Conservation (phyloP, 208 protist genomes). For the Trypanosoma mega region DNA sequence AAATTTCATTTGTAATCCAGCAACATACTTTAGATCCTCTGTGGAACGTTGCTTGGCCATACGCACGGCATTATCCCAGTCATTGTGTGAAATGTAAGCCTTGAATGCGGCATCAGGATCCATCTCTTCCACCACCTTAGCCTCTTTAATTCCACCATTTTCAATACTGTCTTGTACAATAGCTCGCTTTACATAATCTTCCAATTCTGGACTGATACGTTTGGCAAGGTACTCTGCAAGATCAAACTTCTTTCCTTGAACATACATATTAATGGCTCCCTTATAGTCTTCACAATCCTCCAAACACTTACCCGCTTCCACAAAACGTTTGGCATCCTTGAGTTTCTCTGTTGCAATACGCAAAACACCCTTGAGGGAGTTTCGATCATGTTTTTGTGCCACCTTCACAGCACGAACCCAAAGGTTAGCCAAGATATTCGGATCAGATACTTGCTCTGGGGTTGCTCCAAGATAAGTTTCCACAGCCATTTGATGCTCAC, state of each 20-base stretch:
- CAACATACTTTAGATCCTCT: constrained; percentile 73
- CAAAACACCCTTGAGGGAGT: constrained; percentile 77
- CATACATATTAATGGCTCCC: constrained; percentile 94
- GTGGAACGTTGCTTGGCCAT: constrained; percentile 62
- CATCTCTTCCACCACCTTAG: constrained; percentile 87
- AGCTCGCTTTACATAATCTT: constrained; percentile 86
- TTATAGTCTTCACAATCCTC: constrained; percentile 93
- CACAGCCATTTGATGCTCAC: constrained; percentile 94
- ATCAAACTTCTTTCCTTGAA: constrained; percentile 91
- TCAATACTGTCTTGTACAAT: constrained; percentile 91
- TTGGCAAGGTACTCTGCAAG: constrained; percentile 85
- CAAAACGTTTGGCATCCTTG: constrained; percentile 76
- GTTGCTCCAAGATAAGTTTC: constrained; percentile 93
- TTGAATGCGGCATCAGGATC: constrained; percentile 89
- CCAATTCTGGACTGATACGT: constrained; percentile 83
- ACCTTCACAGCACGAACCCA: constrained; percentile 96
- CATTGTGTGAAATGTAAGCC: constrained; percentile 79
- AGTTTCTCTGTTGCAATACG: constrained; percentile 71
- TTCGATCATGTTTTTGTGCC: constrained; percentile 90
- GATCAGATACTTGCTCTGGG: constrained; percentile 57
- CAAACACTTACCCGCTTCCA: constrained; percentile 86
- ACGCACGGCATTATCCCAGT: constrained; percentile 81
- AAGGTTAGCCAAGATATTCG: constrained; percentile 71
- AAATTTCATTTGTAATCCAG: constrained; percentile 77
- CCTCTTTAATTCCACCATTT: constrained; percentile 64